Base-by-base conservation (phyloP, 306 rosid genomes). In the Dryas alaskensis region DNA sequence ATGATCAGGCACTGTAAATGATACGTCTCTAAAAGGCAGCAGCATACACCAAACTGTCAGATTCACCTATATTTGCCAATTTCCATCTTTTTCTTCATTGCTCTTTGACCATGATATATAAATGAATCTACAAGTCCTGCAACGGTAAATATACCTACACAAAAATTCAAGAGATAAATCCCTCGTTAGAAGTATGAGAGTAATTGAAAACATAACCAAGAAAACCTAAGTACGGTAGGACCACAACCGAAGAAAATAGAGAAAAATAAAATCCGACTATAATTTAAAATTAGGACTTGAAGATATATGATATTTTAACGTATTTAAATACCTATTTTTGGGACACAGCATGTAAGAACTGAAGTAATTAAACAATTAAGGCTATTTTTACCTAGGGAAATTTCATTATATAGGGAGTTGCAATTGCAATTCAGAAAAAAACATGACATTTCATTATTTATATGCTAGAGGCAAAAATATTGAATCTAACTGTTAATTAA, bases 51-150 rank as follows among this genome's bases (percentile, higher is more conserved):
- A 45, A 50, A 54, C 70, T 66, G 64, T n/a, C 42, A 69, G 73
- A 61, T 46, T 87, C 75, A 87, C 63, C 84, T 69, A 74, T 69
- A 82, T 80, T 87, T 89, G 37, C 95, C 96, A 22, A 85, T 73
- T 81, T 83, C 86, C 71, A 84, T 78, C 85, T 89, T 92, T 85
- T 68, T 90, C 81, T 87, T 92, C 57, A 92, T 83, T 75, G 83
- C 85, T 81, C 71, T 89, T 78, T 83, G 87, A 60, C 97, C 92
- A 75, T 90, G 78, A 78, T 89, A 88, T 83, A 92, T 72, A 0
- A 88, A 90, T 27, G 96, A 85, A 84, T 92, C 97, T 47, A 92
- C 67, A 52, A 92, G 89, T 54, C 97, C 97, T 0, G 97, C 98
- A 66, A 92, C 25, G 0, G 91, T 90, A 86, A 90, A 92, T 60